Evolutionary conservation across 495 filamentous ascomycete species (phyloP).

Genomic region (Astrothelium macrocarpum): DNA sequence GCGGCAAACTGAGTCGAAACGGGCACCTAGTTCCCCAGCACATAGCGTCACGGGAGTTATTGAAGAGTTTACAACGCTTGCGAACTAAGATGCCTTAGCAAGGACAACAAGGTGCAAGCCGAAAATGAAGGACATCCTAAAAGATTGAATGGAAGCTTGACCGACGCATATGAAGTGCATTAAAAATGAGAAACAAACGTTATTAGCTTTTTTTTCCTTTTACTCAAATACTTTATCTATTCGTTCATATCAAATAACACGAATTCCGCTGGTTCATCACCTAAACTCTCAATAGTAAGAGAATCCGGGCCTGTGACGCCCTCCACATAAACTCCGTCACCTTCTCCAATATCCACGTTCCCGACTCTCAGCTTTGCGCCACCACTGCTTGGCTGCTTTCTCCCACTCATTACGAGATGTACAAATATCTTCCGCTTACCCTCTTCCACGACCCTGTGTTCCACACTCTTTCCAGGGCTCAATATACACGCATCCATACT

Average conservation of each 20-base stretch:
- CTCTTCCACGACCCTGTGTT: constrained; percentile 49
- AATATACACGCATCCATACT: constrained; percentile 64
- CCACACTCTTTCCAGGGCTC: constrained; percentile 34
- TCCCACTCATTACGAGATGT: constrained; percentile 56
- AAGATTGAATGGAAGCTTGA: not conserved
- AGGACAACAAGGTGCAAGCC: no score
- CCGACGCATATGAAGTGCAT: not conserved
- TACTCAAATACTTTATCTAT: not conserved
- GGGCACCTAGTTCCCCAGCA: no score
- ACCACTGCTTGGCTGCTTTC: constrained; percentile 47
- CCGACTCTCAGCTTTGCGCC: constrained; percentile 57
- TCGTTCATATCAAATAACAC: constrained; percentile 34
- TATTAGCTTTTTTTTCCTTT: not conserved
- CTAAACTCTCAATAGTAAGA: constrained; percentile 30
- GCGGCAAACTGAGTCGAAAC: no score
- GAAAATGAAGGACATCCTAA: no score
- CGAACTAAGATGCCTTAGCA: no score
- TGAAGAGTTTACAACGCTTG: no score
- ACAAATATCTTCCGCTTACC: constrained; percentile 61
- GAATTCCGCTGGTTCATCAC: constrained; percentile 31
- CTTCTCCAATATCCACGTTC: constrained; percentile 53
- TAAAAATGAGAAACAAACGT: not conserved
- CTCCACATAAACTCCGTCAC: constrained; percentile 63
- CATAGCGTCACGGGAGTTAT: no score
- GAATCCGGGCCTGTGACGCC: constrained; percentile 24